phyloP scores from a whole-genome alignment of 108 stramenopile species.

The Nitzschia sp. region DNA sequence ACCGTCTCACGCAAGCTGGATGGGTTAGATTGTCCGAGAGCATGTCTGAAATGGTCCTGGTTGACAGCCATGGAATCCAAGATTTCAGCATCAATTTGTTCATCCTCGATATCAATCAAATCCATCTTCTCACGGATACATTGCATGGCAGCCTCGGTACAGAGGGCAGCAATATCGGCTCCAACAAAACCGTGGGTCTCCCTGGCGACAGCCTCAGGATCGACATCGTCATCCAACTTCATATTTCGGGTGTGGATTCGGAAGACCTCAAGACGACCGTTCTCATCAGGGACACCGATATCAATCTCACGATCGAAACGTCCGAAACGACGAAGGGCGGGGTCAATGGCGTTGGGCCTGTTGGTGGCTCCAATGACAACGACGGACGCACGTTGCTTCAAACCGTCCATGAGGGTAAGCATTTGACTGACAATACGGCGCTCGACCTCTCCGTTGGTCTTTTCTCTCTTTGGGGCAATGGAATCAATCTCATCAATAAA shows the following conservation, averaged over 20 bases:
- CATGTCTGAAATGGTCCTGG: constrained; percentile 98
- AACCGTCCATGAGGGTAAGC: constrained; percentile 99
- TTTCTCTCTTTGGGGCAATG: constrained; percentile 99
- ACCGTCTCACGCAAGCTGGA: constrained; percentile 97
- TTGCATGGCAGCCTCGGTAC: constrained; percentile 99
- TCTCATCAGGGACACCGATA: constrained; percentile 99
- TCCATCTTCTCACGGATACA: constrained; percentile 99
- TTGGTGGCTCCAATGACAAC: constrained; percentile 99
- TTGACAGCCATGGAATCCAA: constrained; percentile 98
- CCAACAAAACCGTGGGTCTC: constrained; percentile 99
- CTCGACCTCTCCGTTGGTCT: constrained; percentile 99
- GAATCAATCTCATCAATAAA: constrained; percentile 99
- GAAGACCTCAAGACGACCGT: constrained; percentile 99
- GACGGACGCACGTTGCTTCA: constrained; percentile 93
- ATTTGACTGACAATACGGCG: constrained; percentile 97
- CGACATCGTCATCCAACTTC: constrained; percentile 99
- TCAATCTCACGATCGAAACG: constrained; percentile 99
- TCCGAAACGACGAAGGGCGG: constrained; percentile 97
- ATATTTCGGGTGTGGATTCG: constrained; percentile 99
- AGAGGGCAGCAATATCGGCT: constrained; percentile 99
- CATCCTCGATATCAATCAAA: constrained; percentile 99
- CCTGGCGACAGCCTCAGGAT: constrained; percentile 93
- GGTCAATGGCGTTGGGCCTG: constrained; percentile 93
- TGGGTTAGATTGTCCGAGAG: constrained; percentile 95
- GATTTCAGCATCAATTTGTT: constrained; percentile 99